Evolutionary conservation across 2,329 filamentous ascomycete species (phyloP).

Genomic region (Epichloe glyceriae): DNA sequence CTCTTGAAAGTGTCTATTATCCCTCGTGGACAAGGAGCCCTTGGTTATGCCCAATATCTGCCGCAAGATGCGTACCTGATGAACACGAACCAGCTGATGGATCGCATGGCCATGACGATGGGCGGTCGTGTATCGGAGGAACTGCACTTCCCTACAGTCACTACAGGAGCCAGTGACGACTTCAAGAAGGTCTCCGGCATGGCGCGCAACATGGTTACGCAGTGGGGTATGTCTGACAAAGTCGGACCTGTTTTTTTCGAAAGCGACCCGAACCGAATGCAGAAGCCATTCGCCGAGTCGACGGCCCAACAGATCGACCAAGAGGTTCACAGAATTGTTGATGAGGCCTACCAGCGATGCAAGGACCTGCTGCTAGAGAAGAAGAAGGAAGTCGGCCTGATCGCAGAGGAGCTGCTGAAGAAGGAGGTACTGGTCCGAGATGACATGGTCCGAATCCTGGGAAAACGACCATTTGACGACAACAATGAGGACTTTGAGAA

Average conservation of each 20-base stretch:
- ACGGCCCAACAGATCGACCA: constrained; percentile 85
- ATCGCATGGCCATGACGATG: constrained; percentile 99
- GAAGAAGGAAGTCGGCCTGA: constrained; percentile 75
- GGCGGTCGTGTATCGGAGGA: constrained; percentile 93
- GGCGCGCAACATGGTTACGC: constrained; percentile 97
- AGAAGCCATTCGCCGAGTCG: constrained; percentile 92
- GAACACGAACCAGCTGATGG: constrained; percentile 92
- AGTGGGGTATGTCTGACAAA: constrained; percentile 96
- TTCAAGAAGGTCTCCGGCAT: constrained; percentile 97
- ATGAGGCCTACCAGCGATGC: constrained; percentile 87
- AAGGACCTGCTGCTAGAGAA: constrained; percentile 69
- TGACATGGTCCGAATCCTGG: constrained; percentile 81
- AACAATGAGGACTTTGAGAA: constrained; percentile 82
- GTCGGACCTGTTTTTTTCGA: constrained; percentile 89
- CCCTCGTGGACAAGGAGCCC: constrained; percentile 80
- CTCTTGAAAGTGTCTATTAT: constrained; percentile 98
- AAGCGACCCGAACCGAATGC: constrained; percentile 65
- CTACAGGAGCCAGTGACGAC: constrained; percentile 86
- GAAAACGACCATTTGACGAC: constrained; percentile 73
- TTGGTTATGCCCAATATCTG: constrained; percentile 97
- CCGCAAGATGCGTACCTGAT: constrained; percentile 90
- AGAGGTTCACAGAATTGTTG: constrained; percentile 84
- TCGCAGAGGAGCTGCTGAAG: constrained; percentile 82
- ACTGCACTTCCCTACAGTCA: constrained; percentile 92
- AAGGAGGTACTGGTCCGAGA: constrained; percentile 90